Evolutionary conservation across 2,329 filamentous ascomycete genomes (phyloP).

Genomic region (Orbilia ellipsospora): DNA sequence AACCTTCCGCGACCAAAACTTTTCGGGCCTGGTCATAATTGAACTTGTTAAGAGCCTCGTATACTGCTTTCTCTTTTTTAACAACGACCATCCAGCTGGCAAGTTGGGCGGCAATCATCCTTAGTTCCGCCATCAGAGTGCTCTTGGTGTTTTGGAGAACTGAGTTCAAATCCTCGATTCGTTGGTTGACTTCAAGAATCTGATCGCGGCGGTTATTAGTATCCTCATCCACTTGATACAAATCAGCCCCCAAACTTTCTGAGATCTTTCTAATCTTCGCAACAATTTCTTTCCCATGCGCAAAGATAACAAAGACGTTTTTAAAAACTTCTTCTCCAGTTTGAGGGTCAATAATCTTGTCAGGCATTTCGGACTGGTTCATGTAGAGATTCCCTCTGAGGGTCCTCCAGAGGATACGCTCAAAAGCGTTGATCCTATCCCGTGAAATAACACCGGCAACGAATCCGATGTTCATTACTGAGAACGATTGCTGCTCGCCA

Average conservation of each 20-base stretch:
- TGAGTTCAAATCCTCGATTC: slow-evolving; percentile 88
- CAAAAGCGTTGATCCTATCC: slow-evolving; percentile 92
- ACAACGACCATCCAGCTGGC: slow-evolving; percentile 98
- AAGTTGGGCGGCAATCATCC: slow-evolving; percentile 89
- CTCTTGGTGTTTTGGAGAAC: slow-evolving; percentile 95
- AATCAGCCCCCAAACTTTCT: slow-evolving; percentile 92
- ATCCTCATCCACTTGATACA: slow-evolving; percentile 98
- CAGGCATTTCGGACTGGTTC: slow-evolving; percentile 98
- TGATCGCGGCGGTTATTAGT: slow-evolving; percentile 94
- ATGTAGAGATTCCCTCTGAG: slow-evolving; percentile 98
- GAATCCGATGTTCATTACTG: slow-evolving; percentile 77
- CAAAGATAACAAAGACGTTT: slow-evolving; percentile 99
- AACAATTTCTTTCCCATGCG: slow-evolving; percentile 96
- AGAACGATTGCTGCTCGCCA: slow-evolving; percentile 77
- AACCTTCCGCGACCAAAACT: slow-evolving; percentile 96
- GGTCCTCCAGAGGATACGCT: slow-evolving; percentile 96
- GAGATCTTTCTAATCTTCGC: slow-evolving; percentile 99
- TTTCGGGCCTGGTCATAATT: slow-evolving; percentile 96
- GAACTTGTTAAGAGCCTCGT: slow-evolving; percentile 93
- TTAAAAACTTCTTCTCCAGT: slow-evolving; percentile 94
- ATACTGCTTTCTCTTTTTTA: slow-evolving; percentile 98
- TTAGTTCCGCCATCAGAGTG: slow-evolving; percentile 90
- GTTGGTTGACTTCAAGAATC: slow-evolving; percentile 95
- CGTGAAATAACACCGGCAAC: slow-evolving; percentile 94
- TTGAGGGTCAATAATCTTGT: slow-evolving; percentile 88